Conservation (phyloP, 192 early-diverging fungal genomes). For the Backusella tuberculispora region DNA sequence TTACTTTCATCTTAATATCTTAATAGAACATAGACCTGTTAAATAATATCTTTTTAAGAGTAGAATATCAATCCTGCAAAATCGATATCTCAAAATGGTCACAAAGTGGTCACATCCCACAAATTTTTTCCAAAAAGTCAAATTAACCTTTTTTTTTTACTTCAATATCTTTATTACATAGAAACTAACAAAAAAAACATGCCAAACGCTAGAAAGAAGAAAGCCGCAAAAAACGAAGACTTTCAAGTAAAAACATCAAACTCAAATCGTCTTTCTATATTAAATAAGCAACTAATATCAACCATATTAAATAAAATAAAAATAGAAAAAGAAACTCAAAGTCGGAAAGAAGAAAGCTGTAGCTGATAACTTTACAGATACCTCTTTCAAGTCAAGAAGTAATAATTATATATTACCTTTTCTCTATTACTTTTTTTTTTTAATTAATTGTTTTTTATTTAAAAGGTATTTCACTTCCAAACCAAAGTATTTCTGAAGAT, state of each 20-base stretch:
- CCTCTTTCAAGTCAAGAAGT: constrained; percentile 82
- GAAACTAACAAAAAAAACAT: constrained; percentile 32
- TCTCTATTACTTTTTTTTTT: constrained; percentile 71
- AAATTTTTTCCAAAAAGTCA: not conserved
- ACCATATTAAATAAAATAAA: not conserved
- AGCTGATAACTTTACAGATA: constrained; percentile 77
- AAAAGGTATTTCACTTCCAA: constrained; percentile 73
- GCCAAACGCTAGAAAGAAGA: constrained; percentile 68
- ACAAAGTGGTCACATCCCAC: no score
- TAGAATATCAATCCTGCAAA: no score
- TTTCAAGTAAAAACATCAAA: constrained; percentile 55
- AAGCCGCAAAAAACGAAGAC: constrained; percentile 77
- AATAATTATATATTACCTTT: not conserved
- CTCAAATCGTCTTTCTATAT: not conserved
- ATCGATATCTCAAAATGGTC: no score
- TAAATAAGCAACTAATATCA: constrained; percentile 15
- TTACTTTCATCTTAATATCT: no score
- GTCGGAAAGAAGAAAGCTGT: constrained; percentile 86
- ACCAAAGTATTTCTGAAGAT: constrained; percentile 78
- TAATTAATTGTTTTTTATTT: constrained; percentile 58
- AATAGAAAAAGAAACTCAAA: constrained; percentile 88
- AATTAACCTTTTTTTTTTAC: constrained; percentile 19
- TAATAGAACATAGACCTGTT: no score
- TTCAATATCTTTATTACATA: constrained; percentile 6
- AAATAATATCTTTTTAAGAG: no score